These are phyloP conservation scores for Entoloma clypeatum DNA, from an alignment of 1,284 basidiomycete genomes.

Conservation along the genomic window DNA sequence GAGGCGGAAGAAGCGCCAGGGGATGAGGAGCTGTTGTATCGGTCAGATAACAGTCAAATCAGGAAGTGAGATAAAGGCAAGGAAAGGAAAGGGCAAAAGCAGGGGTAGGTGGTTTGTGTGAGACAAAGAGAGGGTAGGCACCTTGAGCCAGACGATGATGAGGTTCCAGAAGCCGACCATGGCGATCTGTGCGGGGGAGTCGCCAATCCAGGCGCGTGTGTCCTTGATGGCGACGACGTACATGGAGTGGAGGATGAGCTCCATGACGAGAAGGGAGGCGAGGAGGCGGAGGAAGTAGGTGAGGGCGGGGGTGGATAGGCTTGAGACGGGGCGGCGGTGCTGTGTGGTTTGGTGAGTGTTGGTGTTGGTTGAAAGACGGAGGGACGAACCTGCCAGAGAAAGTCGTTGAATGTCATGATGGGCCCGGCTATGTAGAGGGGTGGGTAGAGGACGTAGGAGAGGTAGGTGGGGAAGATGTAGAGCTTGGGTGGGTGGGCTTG, in stretches of 20 bases:
- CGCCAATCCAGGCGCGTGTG: conserved; percentile 68
- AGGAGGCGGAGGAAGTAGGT: conserved; percentile 75
- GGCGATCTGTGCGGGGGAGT: conserved; percentile 77
- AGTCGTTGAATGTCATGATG: conserved; percentile 96
- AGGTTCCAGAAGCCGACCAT: conserved; percentile 99
- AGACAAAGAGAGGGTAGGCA: too few relatives aligned
- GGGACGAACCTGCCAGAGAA: conserved; percentile 76
- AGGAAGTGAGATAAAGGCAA: neutral
- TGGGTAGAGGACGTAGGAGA: conserved; percentile 79
- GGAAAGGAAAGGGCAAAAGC: too few relatives aligned
- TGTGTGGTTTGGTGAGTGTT: conserved; percentile 25
- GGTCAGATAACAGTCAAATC: neutral
- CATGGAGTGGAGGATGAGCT: conserved; percentile 90
- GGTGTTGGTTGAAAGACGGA: neutral
- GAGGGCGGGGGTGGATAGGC: conserved; percentile 35
- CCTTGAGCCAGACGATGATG: conserved; percentile 96
- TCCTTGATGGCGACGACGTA: conserved; percentile 98
- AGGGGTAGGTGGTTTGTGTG: too few relatives aligned
- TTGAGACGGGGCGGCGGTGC: conserved; percentile 52
- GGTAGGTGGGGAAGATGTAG: conserved; percentile 54
- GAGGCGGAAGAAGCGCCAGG: conserved; percentile 96
- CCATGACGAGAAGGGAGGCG: conserved; percentile 79
- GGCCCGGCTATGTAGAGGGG: conserved; percentile 96
- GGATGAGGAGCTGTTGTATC: conserved; percentile 73
- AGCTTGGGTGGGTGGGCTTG: conserved; percentile 42